Evolutionary conservation across 306 rosid species (phyloP).

Genomic region (Trichosanthes cucumerina): DNA sequence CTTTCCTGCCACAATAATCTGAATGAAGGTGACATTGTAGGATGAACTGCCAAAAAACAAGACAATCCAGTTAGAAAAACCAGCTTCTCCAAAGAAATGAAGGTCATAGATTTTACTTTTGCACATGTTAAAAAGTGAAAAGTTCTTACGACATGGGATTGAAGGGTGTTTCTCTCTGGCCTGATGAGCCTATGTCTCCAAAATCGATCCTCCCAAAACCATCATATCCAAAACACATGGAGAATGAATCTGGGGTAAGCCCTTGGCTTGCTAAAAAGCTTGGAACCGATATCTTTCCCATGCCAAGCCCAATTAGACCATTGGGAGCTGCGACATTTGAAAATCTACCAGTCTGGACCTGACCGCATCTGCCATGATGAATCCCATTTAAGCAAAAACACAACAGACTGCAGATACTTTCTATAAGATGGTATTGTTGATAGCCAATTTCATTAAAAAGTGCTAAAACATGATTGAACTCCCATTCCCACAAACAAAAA

Average conservation of each 20-base stretch:
- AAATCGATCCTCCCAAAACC: slow-evolving; percentile 63
- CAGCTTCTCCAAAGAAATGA: not conserved
- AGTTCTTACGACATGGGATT: slow-evolving; percentile 41
- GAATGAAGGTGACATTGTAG: slow-evolving; percentile 61
- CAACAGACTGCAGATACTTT: slow-evolving; percentile 1
- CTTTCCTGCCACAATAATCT: slow-evolving; percentile 37
- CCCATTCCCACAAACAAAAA: not conserved
- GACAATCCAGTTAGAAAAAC: slow-evolving; percentile 17
- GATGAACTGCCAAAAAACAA: slow-evolving; percentile 39
- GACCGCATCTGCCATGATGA: slow-evolving; percentile 64
- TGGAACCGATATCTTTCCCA: slow-evolving; percentile 56
- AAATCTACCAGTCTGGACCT: slow-evolving; percentile 66
- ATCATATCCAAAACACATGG: slow-evolving; percentile 78
- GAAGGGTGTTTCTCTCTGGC: slow-evolving; percentile 66
- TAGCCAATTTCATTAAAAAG: not conserved
- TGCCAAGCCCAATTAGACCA: slow-evolving; percentile 84
- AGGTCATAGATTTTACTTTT: not conserved
- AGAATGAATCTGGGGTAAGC: slow-evolving; percentile 56
- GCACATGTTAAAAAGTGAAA: slow-evolving; percentile 11
- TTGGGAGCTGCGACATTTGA: slow-evolving; percentile 63
- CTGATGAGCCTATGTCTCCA: slow-evolving; percentile 58
- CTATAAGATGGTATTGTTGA: not conserved
- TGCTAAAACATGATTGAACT: not conserved
- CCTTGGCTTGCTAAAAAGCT: slow-evolving; percentile 62
- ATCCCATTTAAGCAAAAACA: slow-evolving; percentile 5